Conservation (phyloP, 768 basidiomycete species). For the Tricholoma flavovirens region DNA sequence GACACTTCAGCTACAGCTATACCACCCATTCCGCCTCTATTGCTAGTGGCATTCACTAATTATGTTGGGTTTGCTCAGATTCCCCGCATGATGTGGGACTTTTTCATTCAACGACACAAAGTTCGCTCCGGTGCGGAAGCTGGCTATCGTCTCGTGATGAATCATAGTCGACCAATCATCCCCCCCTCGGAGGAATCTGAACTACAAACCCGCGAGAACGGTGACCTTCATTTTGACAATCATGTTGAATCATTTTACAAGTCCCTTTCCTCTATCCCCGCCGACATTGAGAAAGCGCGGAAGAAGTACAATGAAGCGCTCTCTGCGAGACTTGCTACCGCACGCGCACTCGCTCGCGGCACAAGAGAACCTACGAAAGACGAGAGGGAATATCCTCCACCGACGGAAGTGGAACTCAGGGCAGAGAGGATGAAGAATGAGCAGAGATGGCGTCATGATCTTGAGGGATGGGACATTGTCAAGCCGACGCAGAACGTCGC, state of each 20-base stretch:
- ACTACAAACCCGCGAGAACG: conserved; percentile 15
- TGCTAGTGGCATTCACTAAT: conserved; percentile 69
- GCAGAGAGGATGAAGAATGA: conserved; percentile 90
- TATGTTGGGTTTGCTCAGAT: conserved; percentile 79
- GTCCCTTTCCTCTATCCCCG: conserved; percentile 46
- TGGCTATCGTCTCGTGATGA: conserved; percentile 67
- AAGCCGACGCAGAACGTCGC: conserved; percentile 53
- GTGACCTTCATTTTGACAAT: conserved; percentile 75
- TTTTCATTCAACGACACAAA: conserved; percentile 83
- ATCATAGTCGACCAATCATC: conserved; percentile 54
- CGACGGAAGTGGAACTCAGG: conserved; percentile 83
- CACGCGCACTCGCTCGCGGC: conserved; percentile 70
- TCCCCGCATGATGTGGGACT: conserved; percentile 86
- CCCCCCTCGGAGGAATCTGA: conserved; percentile 24
- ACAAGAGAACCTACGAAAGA: conserved; percentile 82
- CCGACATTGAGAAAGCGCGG: conserved; percentile 62
- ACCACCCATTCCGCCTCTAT: conserved; percentile 73
- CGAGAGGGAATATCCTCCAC: conserved; percentile 71
- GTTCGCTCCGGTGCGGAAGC: conserved; percentile 79
- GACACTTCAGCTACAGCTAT: conserved; percentile 45
- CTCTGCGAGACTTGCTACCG: conserved; percentile 56
- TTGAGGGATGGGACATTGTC: conserved; percentile 76
- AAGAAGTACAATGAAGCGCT: conserved; percentile 73
- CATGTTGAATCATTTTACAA: conserved; percentile 64
- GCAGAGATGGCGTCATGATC: conserved; percentile 73